These are phyloP conservation scores for Notholithocarpus densiflorus DNA, from an alignment of 306 rosid species.

Conservation along the genomic window DNA sequence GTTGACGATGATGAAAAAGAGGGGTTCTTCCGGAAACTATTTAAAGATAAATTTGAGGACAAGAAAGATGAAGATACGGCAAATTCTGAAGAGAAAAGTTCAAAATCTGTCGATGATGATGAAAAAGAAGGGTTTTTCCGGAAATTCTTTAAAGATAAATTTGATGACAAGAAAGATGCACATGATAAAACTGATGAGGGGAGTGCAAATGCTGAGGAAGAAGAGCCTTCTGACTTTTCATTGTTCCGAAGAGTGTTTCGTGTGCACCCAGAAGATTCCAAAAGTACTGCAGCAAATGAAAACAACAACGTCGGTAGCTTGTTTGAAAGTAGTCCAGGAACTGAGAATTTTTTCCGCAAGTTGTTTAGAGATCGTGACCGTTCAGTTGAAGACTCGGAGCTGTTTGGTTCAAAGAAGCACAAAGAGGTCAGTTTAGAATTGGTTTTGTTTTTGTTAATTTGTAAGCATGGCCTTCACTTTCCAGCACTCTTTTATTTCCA, in stretches of 20 bases:
- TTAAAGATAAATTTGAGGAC: conserved; percentile 79
- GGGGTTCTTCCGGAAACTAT: conserved; percentile 71
- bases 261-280: conserved; percentile 84
- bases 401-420: conserved; percentile 70
- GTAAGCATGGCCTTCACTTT: not conserved
- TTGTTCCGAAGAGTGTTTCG: conserved; percentile 80
- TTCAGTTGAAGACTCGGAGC: conserved; percentile 87
- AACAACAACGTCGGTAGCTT: conserved; percentile 37
- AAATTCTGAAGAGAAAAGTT: conserved; percentile 50
- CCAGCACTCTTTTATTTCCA: not conserved
- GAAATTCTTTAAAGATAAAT: conserved; percentile 69
- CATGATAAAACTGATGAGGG: conserved; percentile 66
- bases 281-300: conserved; percentile 54
- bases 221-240: conserved; percentile 74
- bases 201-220: conserved; percentile 67
- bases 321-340: conserved; percentile 82
- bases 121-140: conserved; percentile 83
- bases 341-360: conserved; percentile 86
- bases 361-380: conserved; percentile 83
- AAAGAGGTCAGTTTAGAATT: conserved; percentile 60
- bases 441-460: not conserved
- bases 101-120: conserved; percentile 61
- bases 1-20: conserved; percentile 82
- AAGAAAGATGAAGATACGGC: conserved; percentile 53
- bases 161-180: conserved; percentile 68